Conservation (phyloP, 2,329 filamentous ascomycete species). For the Aquanectria penicillioides region DNA sequence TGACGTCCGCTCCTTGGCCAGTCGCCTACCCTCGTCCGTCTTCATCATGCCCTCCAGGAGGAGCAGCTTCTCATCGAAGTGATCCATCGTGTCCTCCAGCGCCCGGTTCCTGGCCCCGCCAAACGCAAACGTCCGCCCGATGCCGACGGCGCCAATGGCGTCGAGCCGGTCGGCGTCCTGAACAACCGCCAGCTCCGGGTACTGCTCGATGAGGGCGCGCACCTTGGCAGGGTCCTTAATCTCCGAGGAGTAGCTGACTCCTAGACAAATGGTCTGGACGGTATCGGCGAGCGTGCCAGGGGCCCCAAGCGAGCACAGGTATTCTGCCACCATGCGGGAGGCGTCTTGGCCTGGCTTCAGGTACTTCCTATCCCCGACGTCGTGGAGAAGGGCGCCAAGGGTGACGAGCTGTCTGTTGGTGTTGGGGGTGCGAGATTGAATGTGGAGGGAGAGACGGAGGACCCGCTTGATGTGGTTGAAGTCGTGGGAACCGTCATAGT, state of each 20-base stretch:
- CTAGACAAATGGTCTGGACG: constrained; percentile 77
- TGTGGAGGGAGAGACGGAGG: constrained; percentile 74
- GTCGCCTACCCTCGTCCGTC: constrained; percentile 62
- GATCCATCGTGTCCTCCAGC: constrained; percentile 73
- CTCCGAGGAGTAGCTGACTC: constrained; percentile 84
- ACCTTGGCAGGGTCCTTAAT: constrained; percentile 70
- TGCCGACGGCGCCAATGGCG: constrained; percentile 86
- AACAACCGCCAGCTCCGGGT: constrained; percentile 77
- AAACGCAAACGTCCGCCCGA: constrained; percentile 73
- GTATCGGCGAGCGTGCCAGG: constrained; percentile 66
- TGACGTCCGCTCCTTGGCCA: constrained; percentile 64
- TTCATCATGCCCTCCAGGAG: constrained; percentile 73
- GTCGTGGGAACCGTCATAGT: constrained; percentile 88
- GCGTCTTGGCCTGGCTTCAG: constrained; percentile 65
- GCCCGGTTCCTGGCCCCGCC: constrained; percentile 70
- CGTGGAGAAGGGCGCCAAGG: constrained; percentile 82
- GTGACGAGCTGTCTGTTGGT: constrained; percentile 63
- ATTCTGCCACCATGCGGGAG: constrained; percentile 62
- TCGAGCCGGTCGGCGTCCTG: constrained; percentile 96
- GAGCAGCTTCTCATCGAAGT: constrained; percentile 82
- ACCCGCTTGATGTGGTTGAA: constrained; percentile 87
- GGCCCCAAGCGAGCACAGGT: constrained; percentile 68
- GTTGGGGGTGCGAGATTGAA: constrained; percentile 62
- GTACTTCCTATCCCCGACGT: constrained; percentile 90
- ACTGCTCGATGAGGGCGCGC: constrained; percentile 65